phyloP scores from a whole-genome alignment of 495 filamentous ascomycete species.

The Aspergillus hancockii region DNA sequence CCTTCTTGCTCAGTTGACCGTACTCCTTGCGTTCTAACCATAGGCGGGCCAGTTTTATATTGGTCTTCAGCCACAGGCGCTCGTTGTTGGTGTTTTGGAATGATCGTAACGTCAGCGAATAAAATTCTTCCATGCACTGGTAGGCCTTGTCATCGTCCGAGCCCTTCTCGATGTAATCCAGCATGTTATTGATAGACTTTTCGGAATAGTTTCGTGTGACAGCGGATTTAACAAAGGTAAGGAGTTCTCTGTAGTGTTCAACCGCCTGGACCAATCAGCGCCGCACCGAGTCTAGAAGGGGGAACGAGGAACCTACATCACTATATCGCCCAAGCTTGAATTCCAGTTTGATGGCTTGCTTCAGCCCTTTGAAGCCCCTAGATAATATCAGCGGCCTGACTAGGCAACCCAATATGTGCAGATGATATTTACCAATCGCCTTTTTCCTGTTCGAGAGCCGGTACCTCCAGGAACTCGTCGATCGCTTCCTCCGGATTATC shows the following conservation, averaged over 20 bases:
- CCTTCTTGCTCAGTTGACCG: slow-evolving; percentile 73
- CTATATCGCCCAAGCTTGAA: slow-evolving; percentile 85
- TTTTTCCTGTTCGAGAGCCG: slow-evolving; percentile 82
- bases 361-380: slow-evolving; percentile 94
- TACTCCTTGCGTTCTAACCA: slow-evolving; percentile 93
- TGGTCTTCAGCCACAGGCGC: slow-evolving; percentile 96
- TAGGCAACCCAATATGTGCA: background rate
- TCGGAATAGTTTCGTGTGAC: slow-evolving; percentile 98
- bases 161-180: slow-evolving; percentile 95
- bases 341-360: slow-evolving; percentile 96
- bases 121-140: slow-evolving; percentile 93
- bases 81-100: slow-evolving; percentile 99
- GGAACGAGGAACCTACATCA: slow-evolving; percentile 56
- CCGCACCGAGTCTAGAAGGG: slow-evolving; percentile 3
- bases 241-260: slow-evolving; percentile 92
- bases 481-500: slow-evolving; percentile 86
- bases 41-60: slow-evolving; percentile 91
- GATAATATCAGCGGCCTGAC: slow-evolving; percentile 20
- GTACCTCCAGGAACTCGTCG: slow-evolving; percentile 86
- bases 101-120: slow-evolving; percentile 85
- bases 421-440: slow-evolving; percentile 71
- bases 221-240: slow-evolving; percentile 95
- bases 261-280: slow-evolving; percentile 64
- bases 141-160: slow-evolving; percentile 78
- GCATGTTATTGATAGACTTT: slow-evolving; percentile 99